Evolutionary conservation across 208 protist species (phyloP).

Genomic region (Leishmania tarentolae): DNA sequence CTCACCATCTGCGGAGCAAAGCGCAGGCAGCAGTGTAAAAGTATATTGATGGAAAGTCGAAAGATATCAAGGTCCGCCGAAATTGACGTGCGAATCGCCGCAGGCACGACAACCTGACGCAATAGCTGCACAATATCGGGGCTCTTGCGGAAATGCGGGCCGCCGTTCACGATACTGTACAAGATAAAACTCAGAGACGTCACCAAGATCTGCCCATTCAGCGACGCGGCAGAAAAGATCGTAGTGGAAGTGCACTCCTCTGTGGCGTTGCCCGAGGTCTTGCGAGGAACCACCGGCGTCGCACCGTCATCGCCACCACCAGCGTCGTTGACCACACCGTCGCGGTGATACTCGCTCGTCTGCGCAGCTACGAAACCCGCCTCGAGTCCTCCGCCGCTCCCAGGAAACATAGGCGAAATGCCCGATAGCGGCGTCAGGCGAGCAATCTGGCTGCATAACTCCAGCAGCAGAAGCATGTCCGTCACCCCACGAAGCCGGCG

Average conservation of each 20-base stretch:
- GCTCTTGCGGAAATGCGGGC: slow-evolving; percentile 83
- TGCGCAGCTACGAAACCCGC: neutral
- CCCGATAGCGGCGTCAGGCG: slow-evolving; percentile 30
- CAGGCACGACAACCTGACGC: slow-evolving; percentile 80
- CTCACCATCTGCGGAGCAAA: slow-evolving; percentile 94
- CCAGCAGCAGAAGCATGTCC: slow-evolving; percentile 35
- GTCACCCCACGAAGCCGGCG: slow-evolving; percentile 11
- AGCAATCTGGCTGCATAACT: slow-evolving; percentile 28
- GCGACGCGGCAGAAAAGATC: slow-evolving; percentile 12
- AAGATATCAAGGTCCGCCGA: slow-evolving; percentile 87
- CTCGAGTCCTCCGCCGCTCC: slow-evolving; percentile 3
- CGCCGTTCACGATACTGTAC: slow-evolving; percentile 86
- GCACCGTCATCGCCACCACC: slow-evolving; percentile 6
- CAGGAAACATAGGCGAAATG: slow-evolving; percentile 7
- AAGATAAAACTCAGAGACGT: slow-evolving; percentile 66
- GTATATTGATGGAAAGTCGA: slow-evolving; percentile 90
- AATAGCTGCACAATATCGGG: slow-evolving; percentile 72
- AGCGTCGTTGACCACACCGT: neutral
- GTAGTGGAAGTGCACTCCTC: slow-evolving; percentile 10
- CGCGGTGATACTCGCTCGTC: neutral
- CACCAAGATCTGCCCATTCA: slow-evolving; percentile 33
- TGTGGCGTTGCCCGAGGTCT: neutral
- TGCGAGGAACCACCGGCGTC: neutral
- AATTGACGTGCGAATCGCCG: slow-evolving; percentile 86
- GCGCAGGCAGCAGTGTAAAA: slow-evolving; percentile 80